Evolutionary conservation across 75 land plant genomes (phyloP).

Genomic region (Cupressus sempervirens): DNA sequence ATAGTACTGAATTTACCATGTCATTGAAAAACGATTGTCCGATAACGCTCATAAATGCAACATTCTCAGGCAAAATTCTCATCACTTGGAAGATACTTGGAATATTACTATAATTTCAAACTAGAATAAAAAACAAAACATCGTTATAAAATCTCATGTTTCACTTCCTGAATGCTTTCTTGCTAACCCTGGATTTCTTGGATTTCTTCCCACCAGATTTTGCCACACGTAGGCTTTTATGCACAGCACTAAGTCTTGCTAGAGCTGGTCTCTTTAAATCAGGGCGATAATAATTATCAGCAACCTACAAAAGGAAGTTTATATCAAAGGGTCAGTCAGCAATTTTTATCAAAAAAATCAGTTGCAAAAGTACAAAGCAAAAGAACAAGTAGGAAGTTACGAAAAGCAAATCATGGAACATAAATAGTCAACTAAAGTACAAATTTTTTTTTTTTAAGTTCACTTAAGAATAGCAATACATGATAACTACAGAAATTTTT

Average conservation of each 20-base stretch:
- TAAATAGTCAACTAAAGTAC: not conserved
- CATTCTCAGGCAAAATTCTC: not conserved
- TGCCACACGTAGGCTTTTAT: constrained; percentile 71
- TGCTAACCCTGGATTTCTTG: constrained; percentile 64
- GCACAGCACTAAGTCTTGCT: constrained; percentile 79
- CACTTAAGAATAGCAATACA: no score
- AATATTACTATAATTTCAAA: not conserved
- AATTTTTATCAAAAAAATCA: no score
- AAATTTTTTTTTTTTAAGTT: no score
- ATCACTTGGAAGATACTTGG: not conserved
- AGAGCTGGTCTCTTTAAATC: constrained; percentile 88
- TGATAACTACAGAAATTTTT: not conserved
- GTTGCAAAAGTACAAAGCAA: constrained; percentile 21
- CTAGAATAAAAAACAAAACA: not conserved
- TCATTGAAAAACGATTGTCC: not conserved
- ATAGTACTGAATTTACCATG: not conserved
- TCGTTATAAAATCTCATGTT: not conserved
- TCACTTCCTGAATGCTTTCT: constrained; percentile 21
- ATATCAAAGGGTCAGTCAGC: constrained; percentile 19
- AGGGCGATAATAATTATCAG: constrained; percentile 75
- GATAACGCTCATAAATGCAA: not conserved
- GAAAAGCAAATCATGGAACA: not conserved
- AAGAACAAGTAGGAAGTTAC: no score
- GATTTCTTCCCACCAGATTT: constrained; percentile 79
- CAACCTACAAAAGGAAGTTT: constrained; percentile 44